These are phyloP conservation scores for Nothophytophthora sp. DNA, from an alignment of 352 stramenopile genomes.

Conservation along the genomic window DNA sequence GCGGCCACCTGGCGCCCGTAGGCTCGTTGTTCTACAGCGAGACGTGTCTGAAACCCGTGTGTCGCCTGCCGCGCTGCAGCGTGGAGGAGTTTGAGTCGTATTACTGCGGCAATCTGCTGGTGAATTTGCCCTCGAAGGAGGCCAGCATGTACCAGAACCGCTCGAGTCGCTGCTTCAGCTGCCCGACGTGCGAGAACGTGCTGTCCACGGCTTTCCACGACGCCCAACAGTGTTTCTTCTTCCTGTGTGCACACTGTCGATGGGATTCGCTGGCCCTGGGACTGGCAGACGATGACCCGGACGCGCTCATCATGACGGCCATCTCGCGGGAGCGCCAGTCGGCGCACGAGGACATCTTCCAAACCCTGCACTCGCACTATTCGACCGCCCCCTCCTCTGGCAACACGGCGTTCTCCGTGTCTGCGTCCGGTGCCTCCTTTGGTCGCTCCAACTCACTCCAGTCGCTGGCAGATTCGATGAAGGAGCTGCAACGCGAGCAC, in stretches of 20 bases:
- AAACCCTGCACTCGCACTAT: constrained; percentile 67
- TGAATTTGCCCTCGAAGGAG: constrained; percentile 89
- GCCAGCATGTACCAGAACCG: constrained; percentile 88
- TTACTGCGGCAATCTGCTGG: constrained; percentile 83
- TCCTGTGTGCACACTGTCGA: constrained; percentile 81
- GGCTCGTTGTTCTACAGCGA: constrained; percentile 77
- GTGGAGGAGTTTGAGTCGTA: constrained; percentile 90
- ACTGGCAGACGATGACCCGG: constrained; percentile 76
- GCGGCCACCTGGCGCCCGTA: constrained; percentile 62
- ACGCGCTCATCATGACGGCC: constrained; percentile 80
- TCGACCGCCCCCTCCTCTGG: constrained; percentile 15
- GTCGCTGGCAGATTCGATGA: constrained; percentile 68
- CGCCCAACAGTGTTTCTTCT: constrained; percentile 61
- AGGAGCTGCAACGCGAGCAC: constrained; percentile 79
- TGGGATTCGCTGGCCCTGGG: constrained; percentile 80
- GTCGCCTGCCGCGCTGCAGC: constrained; percentile 62
- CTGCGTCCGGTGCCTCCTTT: constrained; percentile 12
- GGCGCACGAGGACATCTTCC: constrained; percentile 74
- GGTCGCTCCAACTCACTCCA: constrained; percentile 36
- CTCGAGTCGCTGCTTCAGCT: constrained; percentile 84
- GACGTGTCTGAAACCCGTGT: constrained; percentile 74
- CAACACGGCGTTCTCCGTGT: neutral
- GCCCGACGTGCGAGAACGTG: constrained; percentile 57
- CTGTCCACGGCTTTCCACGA: constrained; percentile 79
- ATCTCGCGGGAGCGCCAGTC: constrained; percentile 76